phyloP scores from a whole-genome alignment of 352 stramenopile species.

The Blastocystis sp. region DNA sequence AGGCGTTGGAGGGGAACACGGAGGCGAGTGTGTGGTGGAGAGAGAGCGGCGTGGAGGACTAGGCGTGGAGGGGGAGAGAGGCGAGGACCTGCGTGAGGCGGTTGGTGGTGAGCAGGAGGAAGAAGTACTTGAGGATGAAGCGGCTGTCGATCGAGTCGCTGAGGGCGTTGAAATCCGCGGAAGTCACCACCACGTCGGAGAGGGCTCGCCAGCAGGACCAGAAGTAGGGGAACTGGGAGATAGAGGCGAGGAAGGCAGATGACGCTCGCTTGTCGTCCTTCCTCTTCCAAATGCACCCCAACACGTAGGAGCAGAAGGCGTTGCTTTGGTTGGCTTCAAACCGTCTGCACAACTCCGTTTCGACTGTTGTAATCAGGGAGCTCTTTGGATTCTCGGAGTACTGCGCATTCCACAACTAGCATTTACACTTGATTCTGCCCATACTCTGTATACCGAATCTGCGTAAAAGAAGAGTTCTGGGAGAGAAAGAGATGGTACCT shows the following conservation, averaged over 20 bases:
- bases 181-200: conserved; percentile 19
- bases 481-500: neutral
- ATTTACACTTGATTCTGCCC: neutral
- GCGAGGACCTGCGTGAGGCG: neutral
- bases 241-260: conserved; percentile 19
- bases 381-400: neutral
- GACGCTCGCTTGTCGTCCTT: neutral
- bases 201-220: conserved; percentile 52
- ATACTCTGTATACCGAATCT: neutral
- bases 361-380: neutral
- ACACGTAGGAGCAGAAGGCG: conserved; percentile 28
- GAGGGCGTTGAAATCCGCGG: neutral
- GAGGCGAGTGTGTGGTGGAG: conserved; percentile 21
- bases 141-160: neutral
- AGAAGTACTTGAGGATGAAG: conserved; percentile 58
- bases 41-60: neutral
- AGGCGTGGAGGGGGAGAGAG: neutral
- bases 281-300: conserved; percentile 32
- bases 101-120: conserved; percentile 50
- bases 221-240: conserved; percentile 32
- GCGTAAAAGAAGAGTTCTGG: neutral
- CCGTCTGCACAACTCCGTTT: conserved; percentile 3
- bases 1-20: conserved; percentile 5
- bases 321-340: neutral
- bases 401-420: conserved; percentile 8